These are phyloP conservation scores for Wickerhamomyces sp. DNA, from an alignment of 1,139 yeast species.

Conservation along the genomic window DNA sequence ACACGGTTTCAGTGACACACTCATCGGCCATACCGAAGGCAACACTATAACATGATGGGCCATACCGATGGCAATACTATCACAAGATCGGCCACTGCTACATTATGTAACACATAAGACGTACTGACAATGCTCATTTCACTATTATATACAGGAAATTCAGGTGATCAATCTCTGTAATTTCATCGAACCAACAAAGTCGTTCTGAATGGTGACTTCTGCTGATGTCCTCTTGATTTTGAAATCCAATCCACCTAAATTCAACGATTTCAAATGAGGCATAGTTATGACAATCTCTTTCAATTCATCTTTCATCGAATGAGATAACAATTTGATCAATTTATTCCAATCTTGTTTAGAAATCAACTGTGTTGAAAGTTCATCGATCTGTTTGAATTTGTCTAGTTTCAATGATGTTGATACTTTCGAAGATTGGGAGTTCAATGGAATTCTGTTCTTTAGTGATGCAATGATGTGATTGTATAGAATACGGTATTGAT, in stretches of 20 bases:
- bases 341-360: conserved; percentile 7
- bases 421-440: conserved; percentile 14
- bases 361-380: conserved; percentile 8
- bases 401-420: conserved; percentile 12
- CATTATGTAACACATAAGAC: too few species aligned
- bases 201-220: neutral
- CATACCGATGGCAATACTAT: too few species aligned
- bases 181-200: neutral
- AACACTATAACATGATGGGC: too few species aligned
- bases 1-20: too few species aligned
- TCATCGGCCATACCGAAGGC: too few species aligned
- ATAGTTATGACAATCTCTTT: conserved; percentile 4
- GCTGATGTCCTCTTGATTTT: conserved; percentile 1
- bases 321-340: conserved; percentile 13
- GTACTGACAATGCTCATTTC: too few species aligned
- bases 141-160: too few species aligned
- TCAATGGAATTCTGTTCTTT: conserved; percentile 21
- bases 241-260: conserved; percentile 18
- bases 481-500: conserved; percentile 20
- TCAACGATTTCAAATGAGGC: conserved; percentile 11
- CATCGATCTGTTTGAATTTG: conserved; percentile 14
- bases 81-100: too few species aligned
- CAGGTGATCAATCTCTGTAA: too few species aligned
- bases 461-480: conserved; percentile 21
- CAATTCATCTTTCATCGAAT: conserved; percentile 11